phyloP scores from a whole-genome alignment of 129 eudicot genomes.

The Erigeron canadensis region DNA sequence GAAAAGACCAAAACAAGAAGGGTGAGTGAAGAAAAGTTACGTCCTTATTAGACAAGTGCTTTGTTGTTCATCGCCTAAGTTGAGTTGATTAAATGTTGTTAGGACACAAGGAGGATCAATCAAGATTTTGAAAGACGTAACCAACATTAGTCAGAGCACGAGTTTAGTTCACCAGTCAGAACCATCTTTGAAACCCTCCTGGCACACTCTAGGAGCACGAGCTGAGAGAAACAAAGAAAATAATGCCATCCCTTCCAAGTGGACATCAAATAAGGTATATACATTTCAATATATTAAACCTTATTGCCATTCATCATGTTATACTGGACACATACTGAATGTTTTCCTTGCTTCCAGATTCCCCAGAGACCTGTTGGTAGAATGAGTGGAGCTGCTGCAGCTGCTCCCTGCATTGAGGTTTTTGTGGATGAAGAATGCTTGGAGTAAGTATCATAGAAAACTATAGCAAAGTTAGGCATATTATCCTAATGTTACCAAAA shows the following conservation, averaged over 20 bases:
- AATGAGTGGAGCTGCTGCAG: slow-evolving; percentile 42
- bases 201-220: slow-evolving; percentile 78
- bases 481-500: background rate
- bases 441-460: slow-evolving; percentile 49
- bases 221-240: slow-evolving; percentile 94
- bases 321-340: background rate
- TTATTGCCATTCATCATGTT: background rate
- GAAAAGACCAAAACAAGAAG: slow-evolving; percentile 58
- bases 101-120: slow-evolving; percentile 55
- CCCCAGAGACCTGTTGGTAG: slow-evolving; percentile 62
- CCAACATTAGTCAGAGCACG: slow-evolving; percentile 18
- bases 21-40: slow-evolving; percentile 33
- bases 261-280: slow-evolving; percentile 85
- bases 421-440: slow-evolving; percentile 82
- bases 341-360: slow-evolving; percentile 43
- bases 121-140: slow-evolving; percentile 59
- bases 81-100: slow-evolving; percentile 6
- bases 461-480: background rate
- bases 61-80: background rate
- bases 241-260: slow-evolving; percentile 75
- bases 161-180: slow-evolving; percentile 38
- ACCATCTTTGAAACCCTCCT: slow-evolving; percentile 42
- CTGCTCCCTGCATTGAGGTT: slow-evolving; percentile 68
- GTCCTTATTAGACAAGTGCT: background rate
- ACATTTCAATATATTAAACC: background rate